These are phyloP conservation scores for Curvularia hawaiiensis DNA, from an alignment of 2,329 filamentous ascomycete genomes.

Conservation along the genomic window DNA sequence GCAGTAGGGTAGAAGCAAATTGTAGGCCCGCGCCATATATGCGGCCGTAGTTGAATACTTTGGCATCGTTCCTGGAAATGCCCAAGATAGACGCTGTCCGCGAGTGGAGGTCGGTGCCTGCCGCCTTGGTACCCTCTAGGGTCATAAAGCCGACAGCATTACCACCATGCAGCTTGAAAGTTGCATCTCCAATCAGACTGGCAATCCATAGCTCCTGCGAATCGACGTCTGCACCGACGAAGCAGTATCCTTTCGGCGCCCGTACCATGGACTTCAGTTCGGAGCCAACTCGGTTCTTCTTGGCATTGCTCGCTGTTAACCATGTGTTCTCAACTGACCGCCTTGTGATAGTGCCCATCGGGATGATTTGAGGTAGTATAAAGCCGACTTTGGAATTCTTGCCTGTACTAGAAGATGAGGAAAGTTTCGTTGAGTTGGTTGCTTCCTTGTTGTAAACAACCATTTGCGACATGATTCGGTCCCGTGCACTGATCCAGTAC, in stretches of 20 bases:
- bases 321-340: slow-evolving; percentile 97
- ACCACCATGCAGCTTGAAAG: slow-evolving; percentile 92
- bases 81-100: slow-evolving; percentile 90
- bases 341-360: slow-evolving; percentile 96
- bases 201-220: slow-evolving; percentile 99
- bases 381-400: slow-evolving; percentile 64
- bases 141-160: slow-evolving; percentile 99
- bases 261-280: slow-evolving; percentile 97
- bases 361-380: slow-evolving; percentile 93
- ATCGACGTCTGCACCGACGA: slow-evolving; percentile 97
- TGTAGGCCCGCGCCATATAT: slow-evolving; percentile 98
- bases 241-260: slow-evolving; percentile 86
- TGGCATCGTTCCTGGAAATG: slow-evolving; percentile 93
- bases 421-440: slow-evolving; percentile 27
- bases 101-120: slow-evolving; percentile 92
- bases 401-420: slow-evolving; percentile 27
- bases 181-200: slow-evolving; percentile 89
- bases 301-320: slow-evolving; percentile 97
- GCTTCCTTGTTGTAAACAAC: slow-evolving; percentile 80
- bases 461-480: slow-evolving; percentile 93
- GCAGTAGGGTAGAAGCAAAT: slow-evolving; percentile 86
- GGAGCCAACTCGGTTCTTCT: slow-evolving; percentile 92
- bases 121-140: slow-evolving; percentile 90
- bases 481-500: slow-evolving; percentile 97
- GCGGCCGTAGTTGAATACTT: slow-evolving; percentile 97